A percentile compares a stretch with the other conserved stretches of the same genome.
Conservation (phyloP, 1,284 basidiomycete species). For the Meira miltonrushii region DNA sequence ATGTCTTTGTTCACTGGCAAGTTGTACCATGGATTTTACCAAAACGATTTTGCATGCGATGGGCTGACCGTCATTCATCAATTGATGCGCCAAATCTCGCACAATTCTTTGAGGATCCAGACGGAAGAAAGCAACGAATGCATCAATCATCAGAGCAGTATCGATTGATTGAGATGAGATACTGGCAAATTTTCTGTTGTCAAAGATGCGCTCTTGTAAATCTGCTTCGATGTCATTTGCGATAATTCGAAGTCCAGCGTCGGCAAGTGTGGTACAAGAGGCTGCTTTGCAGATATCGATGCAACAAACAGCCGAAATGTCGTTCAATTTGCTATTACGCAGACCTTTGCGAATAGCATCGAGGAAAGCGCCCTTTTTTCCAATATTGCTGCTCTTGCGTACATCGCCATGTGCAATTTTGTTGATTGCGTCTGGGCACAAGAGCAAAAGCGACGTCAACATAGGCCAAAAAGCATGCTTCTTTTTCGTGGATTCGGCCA, state of each 20-base stretch:
- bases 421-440: slow-evolving; percentile 70
- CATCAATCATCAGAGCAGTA: slow-evolving; percentile 41
- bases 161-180: slow-evolving; percentile 37
- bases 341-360: slow-evolving; percentile 52
- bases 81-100: slow-evolving; percentile 33
- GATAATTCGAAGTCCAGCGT: slow-evolving; percentile 62
- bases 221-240: slow-evolving; percentile 55
- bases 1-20: slow-evolving; percentile 29
- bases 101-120: slow-evolving; percentile 41
- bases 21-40: slow-evolving; percentile 33
- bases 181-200: slow-evolving; percentile 20
- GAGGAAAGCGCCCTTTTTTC: slow-evolving; percentile 55
- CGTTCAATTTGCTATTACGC: slow-evolving; percentile 55
- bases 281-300: slow-evolving; percentile 78
- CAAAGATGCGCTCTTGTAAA: slow-evolving; percentile 41
- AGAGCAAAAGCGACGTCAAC: slow-evolving; percentile 69
- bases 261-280: slow-evolving; percentile 61
- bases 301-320: slow-evolving; percentile 68
- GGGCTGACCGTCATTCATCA: slow-evolving; percentile 30
- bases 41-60: slow-evolving; percentile 37
- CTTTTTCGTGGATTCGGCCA: slow-evolving; percentile 56
- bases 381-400: slow-evolving; percentile 20
- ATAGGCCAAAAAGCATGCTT: slow-evolving; percentile 72
- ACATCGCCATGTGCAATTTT: slow-evolving; percentile 54
- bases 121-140: slow-evolving; percentile 43